Evolutionary conservation across 257 asterid genomes (phyloP).

Genomic region (Fraxinus americana): DNA sequence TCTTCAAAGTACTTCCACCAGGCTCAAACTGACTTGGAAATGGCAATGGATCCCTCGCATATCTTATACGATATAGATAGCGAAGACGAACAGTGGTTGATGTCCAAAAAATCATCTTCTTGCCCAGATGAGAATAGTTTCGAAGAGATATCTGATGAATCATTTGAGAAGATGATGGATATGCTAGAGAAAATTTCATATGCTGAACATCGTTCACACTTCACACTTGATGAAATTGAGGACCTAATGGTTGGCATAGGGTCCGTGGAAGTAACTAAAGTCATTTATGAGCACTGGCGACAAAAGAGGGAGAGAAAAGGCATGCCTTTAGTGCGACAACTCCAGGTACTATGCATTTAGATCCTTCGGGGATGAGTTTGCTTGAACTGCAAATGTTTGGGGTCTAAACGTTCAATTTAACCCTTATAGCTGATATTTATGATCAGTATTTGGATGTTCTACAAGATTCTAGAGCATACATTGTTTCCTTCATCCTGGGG

Average conservation of each 20-base stretch:
- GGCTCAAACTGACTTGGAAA: constrained; percentile 78
- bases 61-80: constrained; percentile 85
- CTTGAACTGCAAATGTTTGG: background rate
- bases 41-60: constrained; percentile 82
- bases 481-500: background rate
- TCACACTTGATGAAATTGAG: constrained; percentile 66
- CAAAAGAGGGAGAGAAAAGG: constrained; percentile 73
- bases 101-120: constrained; percentile 28
- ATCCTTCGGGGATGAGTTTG: background rate
- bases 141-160: constrained; percentile 64
- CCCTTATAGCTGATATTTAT: background rate
- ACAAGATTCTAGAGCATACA: background rate
- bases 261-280: constrained; percentile 50
- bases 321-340: constrained; percentile 81
- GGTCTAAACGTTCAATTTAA: background rate
- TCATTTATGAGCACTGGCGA: constrained; percentile 70
- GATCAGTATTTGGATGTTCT: background rate
- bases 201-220: constrained; percentile 56
- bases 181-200: constrained; percentile 78
- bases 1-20: constrained; percentile 63
- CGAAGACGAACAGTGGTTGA: constrained; percentile 86
- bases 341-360: constrained; percentile 60
- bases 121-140: constrained; percentile 22
- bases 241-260: constrained; percentile 57
- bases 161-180: constrained; percentile 72